Conservation (phyloP, 768 basidiomycete species). For the Tricholoma furcatifolium region DNA sequence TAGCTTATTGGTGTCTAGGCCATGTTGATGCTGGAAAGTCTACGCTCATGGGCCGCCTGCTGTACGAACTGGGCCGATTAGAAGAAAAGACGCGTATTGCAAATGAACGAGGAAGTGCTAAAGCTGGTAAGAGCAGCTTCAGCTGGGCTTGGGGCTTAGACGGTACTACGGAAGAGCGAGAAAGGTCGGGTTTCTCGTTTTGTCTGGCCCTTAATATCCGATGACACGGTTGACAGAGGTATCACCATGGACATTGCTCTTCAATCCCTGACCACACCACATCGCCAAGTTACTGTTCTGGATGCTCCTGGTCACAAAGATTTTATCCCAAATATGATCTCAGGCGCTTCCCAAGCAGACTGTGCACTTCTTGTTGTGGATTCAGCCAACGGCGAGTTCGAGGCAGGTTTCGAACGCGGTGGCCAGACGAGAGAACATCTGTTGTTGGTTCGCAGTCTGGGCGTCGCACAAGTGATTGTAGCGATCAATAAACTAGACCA, state of each 20-base stretch:
- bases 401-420: slow-evolving; percentile 90
- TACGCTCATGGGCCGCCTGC: slow-evolving; percentile 90
- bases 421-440: slow-evolving; percentile 97
- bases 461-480: slow-evolving; percentile 87
- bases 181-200: slow-evolving; percentile 55
- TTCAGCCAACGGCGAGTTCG: slow-evolving; percentile 88
- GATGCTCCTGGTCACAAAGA: slow-evolving; percentile 98
- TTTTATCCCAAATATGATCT: slow-evolving; percentile 99
- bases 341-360: slow-evolving; percentile 96
- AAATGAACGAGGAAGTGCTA: slow-evolving; percentile 88
- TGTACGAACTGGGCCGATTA: slow-evolving; percentile 89
- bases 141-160: slow-evolving; percentile 99
- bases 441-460: slow-evolving; percentile 86
- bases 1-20: slow-evolving; percentile 44
- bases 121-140: slow-evolving; percentile 92
- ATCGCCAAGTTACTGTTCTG: slow-evolving; percentile 85
- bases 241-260: slow-evolving; percentile 97
- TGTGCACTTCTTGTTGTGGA: slow-evolving; percentile 93
- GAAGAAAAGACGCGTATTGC: slow-evolving; percentile 81
- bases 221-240: slow-evolving; percentile 53
- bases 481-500: slow-evolving; percentile 96
- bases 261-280: slow-evolving; percentile 70
- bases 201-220: background rate
- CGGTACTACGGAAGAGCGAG: slow-evolving; percentile 88
- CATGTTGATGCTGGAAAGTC: slow-evolving; percentile 99